These are phyloP conservation scores for Xylariaceae sp. DNA, from an alignment of 2,329 filamentous ascomycete species.

Conservation along the genomic window DNA sequence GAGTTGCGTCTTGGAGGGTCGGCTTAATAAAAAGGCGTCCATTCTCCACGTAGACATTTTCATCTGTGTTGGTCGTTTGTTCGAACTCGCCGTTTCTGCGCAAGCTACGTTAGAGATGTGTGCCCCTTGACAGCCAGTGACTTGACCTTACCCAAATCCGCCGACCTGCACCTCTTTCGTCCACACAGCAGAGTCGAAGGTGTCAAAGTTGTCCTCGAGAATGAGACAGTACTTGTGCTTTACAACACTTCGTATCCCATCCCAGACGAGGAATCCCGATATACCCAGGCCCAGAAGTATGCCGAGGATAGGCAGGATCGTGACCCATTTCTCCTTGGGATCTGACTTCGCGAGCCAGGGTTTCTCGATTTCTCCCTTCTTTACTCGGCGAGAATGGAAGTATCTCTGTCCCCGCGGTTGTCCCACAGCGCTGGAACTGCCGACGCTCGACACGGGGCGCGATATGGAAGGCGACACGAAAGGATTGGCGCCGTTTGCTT, in stretches of 20 bases:
- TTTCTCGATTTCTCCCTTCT: constrained; percentile 67
- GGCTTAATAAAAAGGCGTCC: constrained; percentile 70
- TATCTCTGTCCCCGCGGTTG: constrained; percentile 46
- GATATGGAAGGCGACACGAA: constrained; percentile 42
- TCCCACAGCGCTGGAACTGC: constrained; percentile 39
- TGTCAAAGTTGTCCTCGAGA: constrained; percentile 60
- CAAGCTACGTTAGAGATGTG: constrained; percentile 14
- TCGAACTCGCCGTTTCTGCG: constrained; percentile 75
- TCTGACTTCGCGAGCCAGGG: constrained; percentile 71
- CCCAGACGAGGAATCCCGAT: constrained; percentile 67
- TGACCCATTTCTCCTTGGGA: constrained; percentile 80
- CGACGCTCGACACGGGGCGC: constrained; percentile 44
- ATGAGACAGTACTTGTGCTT: constrained; percentile 69
- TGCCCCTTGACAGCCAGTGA: not conserved
- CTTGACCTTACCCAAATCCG: constrained; percentile 61
- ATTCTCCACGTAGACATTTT: constrained; percentile 69
- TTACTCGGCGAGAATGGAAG: constrained; percentile 69
- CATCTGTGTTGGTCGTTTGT: constrained; percentile 62
- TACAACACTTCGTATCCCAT: constrained; percentile 65
- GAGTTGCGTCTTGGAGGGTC: constrained; percentile 63
- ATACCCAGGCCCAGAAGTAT: constrained; percentile 63
- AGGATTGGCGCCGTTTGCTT: constrained; percentile 35
- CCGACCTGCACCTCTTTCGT: constrained; percentile 69
- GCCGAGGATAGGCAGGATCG: constrained; percentile 69
- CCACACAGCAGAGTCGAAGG: constrained; percentile 59